Evolutionary conservation across 371 early-diverging fungal species (phyloP).

Genomic region (Mortierella sp.): DNA sequence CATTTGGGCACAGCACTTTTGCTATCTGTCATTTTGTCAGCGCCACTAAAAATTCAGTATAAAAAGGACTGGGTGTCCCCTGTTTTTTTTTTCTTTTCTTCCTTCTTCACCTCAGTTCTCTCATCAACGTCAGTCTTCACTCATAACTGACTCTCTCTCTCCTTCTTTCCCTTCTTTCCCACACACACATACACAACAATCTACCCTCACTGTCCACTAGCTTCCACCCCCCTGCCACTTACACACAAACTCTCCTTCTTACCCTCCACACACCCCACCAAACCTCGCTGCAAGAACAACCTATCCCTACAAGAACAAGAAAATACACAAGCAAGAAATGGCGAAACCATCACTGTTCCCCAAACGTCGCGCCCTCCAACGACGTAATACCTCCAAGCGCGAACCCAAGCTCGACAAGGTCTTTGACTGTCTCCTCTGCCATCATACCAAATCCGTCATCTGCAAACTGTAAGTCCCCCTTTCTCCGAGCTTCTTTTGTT

Average conservation of each 20-base stretch:
- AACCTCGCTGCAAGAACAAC: neutral
- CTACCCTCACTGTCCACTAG: neutral
- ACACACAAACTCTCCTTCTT: neutral
- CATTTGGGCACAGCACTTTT: conserved; percentile 1
- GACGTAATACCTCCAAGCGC: conserved; percentile 69
- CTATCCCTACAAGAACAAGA: neutral
- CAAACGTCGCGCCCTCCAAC: conserved; percentile 78
- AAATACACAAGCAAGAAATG: neutral
- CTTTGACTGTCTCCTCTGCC: conserved; percentile 90
- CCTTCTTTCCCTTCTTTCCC: too few species aligned
- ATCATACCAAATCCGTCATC: conserved; percentile 82
- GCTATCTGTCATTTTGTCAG: too few species aligned
- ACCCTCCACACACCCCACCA: neutral
- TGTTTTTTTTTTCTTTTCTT: neutral
- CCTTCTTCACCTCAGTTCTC: neutral
- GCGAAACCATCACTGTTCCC: neutral
- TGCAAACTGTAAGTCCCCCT: conserved; percentile 73
- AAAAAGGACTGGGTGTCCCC: neutral
- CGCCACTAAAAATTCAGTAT: conserved; percentile 6
- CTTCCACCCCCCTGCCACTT: neutral
- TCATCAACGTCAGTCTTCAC: neutral
- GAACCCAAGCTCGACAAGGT: conserved; percentile 70
- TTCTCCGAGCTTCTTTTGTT: neutral
- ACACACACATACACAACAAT: too few species aligned
- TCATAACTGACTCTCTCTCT: too few species aligned